These are phyloP conservation scores for Fusarium tanahbumbuense DNA, from an alignment of 2,329 filamentous ascomycete genomes.

Conservation along the genomic window DNA sequence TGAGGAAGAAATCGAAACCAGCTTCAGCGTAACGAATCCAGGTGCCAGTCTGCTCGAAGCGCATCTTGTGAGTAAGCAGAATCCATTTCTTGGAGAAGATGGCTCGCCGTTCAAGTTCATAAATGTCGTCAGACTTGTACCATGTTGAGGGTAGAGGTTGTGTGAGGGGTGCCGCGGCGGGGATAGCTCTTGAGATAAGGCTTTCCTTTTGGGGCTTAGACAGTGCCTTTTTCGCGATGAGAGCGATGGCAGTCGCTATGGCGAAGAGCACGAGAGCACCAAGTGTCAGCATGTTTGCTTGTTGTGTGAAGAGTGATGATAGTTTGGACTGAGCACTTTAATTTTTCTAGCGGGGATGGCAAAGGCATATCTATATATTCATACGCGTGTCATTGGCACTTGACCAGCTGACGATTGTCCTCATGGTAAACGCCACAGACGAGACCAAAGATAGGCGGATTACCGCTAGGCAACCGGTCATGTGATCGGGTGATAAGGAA, in stretches of 20 bases:
- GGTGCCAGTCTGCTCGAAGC: conserved; percentile 64
- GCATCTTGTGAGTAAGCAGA: conserved; percentile 63
- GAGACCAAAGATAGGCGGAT: conserved; percentile 22
- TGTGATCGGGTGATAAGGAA: conserved; percentile 37
- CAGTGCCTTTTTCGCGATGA: conserved; percentile 7
- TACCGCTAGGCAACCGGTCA: conserved; percentile 25
- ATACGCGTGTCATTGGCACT: not conserved
- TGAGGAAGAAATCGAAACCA: conserved; percentile 66
- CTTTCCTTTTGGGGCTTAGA: conserved; percentile 27
- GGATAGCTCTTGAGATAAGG: conserved; percentile 24
- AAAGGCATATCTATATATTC: conserved; percentile 20
- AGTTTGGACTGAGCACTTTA: not conserved
- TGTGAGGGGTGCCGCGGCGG: conserved; percentile 21
- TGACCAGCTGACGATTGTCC: not conserved
- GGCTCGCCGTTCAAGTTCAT: conserved; percentile 65
- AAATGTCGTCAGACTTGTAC: conserved; percentile 65
- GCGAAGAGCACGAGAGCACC: conserved; percentile 17
- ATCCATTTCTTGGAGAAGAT: conserved; percentile 69
- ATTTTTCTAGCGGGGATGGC: not conserved
- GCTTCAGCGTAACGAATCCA: conserved; percentile 67
- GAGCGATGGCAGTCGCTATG: conserved; percentile 9
- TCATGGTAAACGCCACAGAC: conserved; percentile 18
- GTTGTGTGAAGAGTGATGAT: not conserved
- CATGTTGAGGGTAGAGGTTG: conserved; percentile 50
- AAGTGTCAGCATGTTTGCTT: conserved; percentile 20